These are phyloP conservation scores for Chamaenerion angustifolium DNA, from an alignment of 345 rosid species.

Conservation along the genomic window DNA sequence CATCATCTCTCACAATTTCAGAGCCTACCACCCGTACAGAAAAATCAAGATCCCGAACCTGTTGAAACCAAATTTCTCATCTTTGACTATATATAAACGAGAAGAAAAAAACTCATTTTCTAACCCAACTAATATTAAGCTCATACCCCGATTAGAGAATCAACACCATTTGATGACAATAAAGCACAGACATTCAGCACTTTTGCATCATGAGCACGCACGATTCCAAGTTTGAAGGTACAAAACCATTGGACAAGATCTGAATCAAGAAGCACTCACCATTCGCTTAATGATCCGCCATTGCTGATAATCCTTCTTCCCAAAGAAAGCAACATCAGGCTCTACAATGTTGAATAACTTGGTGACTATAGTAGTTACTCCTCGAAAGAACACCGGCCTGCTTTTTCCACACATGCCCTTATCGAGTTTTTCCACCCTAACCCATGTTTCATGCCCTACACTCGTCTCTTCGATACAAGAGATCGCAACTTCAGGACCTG, in stretches of 20 bases:
- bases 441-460: conserved; percentile 82
- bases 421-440: conserved; percentile 75
- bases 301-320: conserved; percentile 67
- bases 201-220: not conserved
- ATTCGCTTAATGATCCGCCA: conserved; percentile 54
- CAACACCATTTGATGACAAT: too few relatives aligned
- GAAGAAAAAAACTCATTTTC: too few relatives aligned
- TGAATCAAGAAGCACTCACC: conserved; percentile 25
- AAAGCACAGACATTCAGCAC: not conserved
- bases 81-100: too few relatives aligned
- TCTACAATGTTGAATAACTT: conserved; percentile 83
- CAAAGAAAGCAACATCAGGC: conserved; percentile 71
- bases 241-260: conserved; percentile 17
- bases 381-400: conserved; percentile 80
- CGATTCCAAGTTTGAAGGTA: not conserved
- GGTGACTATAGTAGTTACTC: conserved; percentile 67
- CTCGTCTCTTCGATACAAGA: conserved; percentile 58
- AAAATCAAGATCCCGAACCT: conserved; percentile 87
- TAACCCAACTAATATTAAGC: too few relatives aligned
- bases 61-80: conserved; percentile 5
- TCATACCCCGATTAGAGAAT: too few relatives aligned
- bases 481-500: conserved; percentile 14
- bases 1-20: conserved; percentile 51
- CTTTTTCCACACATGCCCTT: conserved; percentile 84
- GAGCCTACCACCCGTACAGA: conserved; percentile 50